These are phyloP conservation scores for Starmerella stellata DNA, from an alignment of 805 yeast genomes.

Conservation along the genomic window DNA sequence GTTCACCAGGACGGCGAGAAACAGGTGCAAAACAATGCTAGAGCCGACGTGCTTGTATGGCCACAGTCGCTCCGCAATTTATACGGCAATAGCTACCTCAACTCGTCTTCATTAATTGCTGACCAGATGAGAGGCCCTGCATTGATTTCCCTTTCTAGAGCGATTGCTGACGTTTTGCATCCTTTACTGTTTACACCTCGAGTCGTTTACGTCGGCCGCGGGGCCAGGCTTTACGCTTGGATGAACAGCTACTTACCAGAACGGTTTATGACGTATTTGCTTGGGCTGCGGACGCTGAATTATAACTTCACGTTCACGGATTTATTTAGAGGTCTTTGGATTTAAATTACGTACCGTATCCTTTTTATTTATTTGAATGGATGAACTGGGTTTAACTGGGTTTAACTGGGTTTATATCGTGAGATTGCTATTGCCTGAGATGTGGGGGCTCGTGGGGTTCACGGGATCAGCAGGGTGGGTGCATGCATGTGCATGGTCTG, in stretches of 20 bases:
- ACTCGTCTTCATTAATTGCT: constrained; percentile 20
- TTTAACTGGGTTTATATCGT: no score
- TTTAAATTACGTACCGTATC: background rate
- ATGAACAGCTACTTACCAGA: constrained; percentile 7
- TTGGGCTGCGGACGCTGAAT: background rate
- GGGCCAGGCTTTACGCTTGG: constrained; percentile 20
- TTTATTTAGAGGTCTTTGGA: background rate
- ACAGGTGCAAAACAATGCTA: constrained; percentile 22
- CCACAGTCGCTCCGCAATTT: constrained; percentile 24
- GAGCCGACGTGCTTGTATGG: constrained; percentile 29
- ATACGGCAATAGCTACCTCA: constrained; percentile 23
- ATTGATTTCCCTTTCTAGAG: constrained; percentile 18
- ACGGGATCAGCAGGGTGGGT: no score
- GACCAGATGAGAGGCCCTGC: constrained; percentile 21
- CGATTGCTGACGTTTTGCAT: constrained; percentile 21
- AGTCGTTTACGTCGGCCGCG: constrained; percentile 22
- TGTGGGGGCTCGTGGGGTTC: no score
- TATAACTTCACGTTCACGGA: background rate
- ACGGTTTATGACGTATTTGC: background rate
- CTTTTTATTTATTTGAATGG: no score
- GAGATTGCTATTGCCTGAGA: no score
- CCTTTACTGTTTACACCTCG: constrained; percentile 16
- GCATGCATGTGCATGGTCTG: no score
- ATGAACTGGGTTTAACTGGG: no score
- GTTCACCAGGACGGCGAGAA: constrained; percentile 7